Base-by-base conservation (phyloP, 2,329 filamentous ascomycete genomes). In the Monosporascus sp. region DNA sequence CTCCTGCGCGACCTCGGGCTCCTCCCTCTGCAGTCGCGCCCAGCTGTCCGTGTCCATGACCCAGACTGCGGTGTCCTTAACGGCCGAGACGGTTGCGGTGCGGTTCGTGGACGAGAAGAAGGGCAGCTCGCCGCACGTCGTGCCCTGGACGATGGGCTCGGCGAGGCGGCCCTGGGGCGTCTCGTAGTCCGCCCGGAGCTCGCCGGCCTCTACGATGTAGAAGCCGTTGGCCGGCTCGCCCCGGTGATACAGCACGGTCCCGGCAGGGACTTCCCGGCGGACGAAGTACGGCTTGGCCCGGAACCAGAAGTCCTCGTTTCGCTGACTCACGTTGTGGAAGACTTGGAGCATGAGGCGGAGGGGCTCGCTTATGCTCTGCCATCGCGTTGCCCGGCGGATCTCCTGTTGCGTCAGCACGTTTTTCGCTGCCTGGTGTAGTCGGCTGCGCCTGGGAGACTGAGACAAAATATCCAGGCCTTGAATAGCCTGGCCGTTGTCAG, bases 271-370 rank as follows among this genome's bases (percentile, higher is more conserved):
- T 55, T 87, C 82, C 56, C 82, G 82, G 45, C 83, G 82, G 39
- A 75, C 72, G 65, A 99, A 97, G 72, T 88, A 97, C 0, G 81
- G 76, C 5, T 83, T 83, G 0, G 85, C 86, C 1, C 83, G 83
- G 70, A 92, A 93, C 94, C 94, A 99, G 68, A 97, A 97, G 69
- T 97, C 92, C 69, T 96, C 91, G 65, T 93, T 94, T 68, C 89
- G 85, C 50, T 84, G 77, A 49, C 89, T 95, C 14, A 97, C 76
- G 45, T 90, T 89, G 65, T 94, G 88, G 73, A 99, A 97, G n/a
- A 94, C 90, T 68, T 97, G 93, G 24, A 99, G 80, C 70, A 99
- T 90, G 47, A 99, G 83, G 1, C 90, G 88, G 7, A 97, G 81
- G 0, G 94, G 94, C 66, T 97, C 91, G 59, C 89, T 89, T 69